Percentiles rank a stretch among this genome's conserved stretches.
These are phyloP conservation scores for Daldinia sp. DNA, from an alignment of 2,329 filamentous ascomycete species.

Conservation along the genomic window DNA sequence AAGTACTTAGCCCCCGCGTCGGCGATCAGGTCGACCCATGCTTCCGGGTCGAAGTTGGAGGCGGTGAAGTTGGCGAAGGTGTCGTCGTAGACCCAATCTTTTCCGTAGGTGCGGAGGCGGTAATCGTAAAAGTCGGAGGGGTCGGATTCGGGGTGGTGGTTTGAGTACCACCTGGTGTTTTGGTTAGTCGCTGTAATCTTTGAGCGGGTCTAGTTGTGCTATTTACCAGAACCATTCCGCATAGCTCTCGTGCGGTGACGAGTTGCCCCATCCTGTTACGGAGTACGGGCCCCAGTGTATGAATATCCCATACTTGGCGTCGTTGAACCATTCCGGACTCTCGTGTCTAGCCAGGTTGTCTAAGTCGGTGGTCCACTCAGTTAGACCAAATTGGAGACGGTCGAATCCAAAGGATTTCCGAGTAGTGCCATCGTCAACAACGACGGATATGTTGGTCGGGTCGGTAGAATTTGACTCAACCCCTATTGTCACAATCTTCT, in stretches of 20 bases:
- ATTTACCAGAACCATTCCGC: conserved; percentile 61
- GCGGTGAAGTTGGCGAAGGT: conserved; percentile 63
- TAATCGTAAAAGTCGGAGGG: conserved; percentile 57
- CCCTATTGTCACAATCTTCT: conserved; percentile 51
- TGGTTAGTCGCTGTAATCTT: background rate
- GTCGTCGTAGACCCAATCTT: conserved; percentile 63
- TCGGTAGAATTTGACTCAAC: conserved; percentile 45
- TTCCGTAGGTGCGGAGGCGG: conserved; percentile 59
- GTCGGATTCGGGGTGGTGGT: conserved; percentile 53
- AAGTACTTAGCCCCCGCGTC: conserved; percentile 54
- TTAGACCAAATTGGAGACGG: conserved; percentile 46
- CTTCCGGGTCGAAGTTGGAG: conserved; percentile 57
- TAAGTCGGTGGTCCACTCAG: conserved; percentile 48
- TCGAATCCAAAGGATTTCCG: conserved; percentile 14
- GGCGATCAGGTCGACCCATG: conserved; percentile 51
- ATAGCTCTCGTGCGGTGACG: conserved; percentile 51
- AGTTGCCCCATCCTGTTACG: conserved; percentile 64
- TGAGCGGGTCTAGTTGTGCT: background rate
- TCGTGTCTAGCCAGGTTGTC: conserved; percentile 51
- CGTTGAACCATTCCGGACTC: conserved; percentile 62
- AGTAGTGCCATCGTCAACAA: conserved; percentile 31
- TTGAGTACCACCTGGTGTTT: conserved; percentile 43
- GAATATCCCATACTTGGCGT: conserved; percentile 67
- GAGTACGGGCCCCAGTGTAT: conserved; percentile 67
- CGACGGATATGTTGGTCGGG: conserved; percentile 37